A percentile compares a stretch with the other conserved stretches of the same genome.
phyloP scores from a whole-genome alignment of 2,329 filamentous ascomycete genomes.

The Calonectria naviculata region DNA sequence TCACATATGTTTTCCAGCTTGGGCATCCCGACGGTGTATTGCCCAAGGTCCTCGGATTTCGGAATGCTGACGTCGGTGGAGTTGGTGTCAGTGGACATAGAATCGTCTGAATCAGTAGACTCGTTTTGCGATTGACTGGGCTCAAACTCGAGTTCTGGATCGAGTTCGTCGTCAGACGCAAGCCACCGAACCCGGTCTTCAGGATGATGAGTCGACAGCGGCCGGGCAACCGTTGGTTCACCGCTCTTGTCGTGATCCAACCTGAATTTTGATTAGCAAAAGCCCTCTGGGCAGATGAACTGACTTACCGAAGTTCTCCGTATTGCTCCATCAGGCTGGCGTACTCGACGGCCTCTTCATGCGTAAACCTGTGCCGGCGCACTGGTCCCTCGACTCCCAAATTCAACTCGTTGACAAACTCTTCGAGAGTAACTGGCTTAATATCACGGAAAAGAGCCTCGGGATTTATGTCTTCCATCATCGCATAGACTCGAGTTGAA shows the following conservation, averaged over 20 bases:
- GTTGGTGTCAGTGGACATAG: conserved; percentile 17
- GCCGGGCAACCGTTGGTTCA: conserved; percentile 1
- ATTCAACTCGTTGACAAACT: conserved; percentile 41
- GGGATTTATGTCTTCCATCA: conserved; percentile 34
- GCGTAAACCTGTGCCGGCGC: conserved; percentile 36
- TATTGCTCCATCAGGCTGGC: conserved; percentile 5
- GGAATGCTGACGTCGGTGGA: conserved; percentile 27
- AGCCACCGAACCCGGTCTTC: conserved; percentile 36
- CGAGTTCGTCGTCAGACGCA: neutral
- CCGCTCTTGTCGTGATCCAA: neutral
- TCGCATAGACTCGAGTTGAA: conserved; percentile 31
- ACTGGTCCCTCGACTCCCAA: conserved; percentile 27
- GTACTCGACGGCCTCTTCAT: conserved; percentile 28
- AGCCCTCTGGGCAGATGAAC: neutral
- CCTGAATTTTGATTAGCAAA: conserved; percentile 23
- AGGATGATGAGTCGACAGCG: conserved; percentile 26
- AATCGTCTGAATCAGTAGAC: neutral
- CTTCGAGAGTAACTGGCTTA: conserved; percentile 24
- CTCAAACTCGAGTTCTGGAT: neutral
- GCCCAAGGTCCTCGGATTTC: conserved; percentile 15
- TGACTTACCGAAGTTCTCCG: conserved; percentile 28
- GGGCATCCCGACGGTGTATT: conserved; percentile 29
- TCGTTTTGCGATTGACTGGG: neutral
- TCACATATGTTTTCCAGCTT: conserved; percentile 19
- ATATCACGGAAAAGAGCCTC: conserved; percentile 28